Base-by-base conservation (phyloP, 495 filamentous ascomycete species). In the Penicillium lividum region DNA sequence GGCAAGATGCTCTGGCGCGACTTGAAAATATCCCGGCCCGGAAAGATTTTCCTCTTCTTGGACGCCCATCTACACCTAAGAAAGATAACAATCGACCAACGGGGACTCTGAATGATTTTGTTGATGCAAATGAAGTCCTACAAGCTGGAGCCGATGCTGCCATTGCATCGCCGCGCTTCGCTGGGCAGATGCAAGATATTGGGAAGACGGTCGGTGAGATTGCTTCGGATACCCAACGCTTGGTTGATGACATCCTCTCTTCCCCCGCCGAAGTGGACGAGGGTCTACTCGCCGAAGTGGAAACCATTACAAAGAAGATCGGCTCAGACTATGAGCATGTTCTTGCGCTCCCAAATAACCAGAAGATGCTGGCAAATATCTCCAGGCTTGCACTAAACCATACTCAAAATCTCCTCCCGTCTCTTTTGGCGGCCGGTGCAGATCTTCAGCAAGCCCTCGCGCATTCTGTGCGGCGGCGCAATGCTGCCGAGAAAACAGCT, bases 301-400 rank as follows among this genome's bases (percentile, higher is more conserved):
- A 92, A 67, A 86, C 90, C 0, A 77, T 98, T 54, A 84, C 86
- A 15, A 90, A 82, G 65, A 98, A 97, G 73, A 86, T 99, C 59
- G 83, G 84, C 16, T 90, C 89, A 1, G 95, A 98, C 68, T 90
- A 89, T 66, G 88, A 96, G 61, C 87, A 89, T 68, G 85, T 92
- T 4, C 73, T 90, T 16, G 81, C 81, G 6, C 84, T 92, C 48
- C 77, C 85, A 2, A 84, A 81, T 69, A 87, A 83, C 56, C 73
- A 82, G 42, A 91, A 90, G 59, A 88, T 90, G 34, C 77, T 92
- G 43, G 83, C 85, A 7, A 90, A 92, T 64, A 88, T 87, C 13
- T 96, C 92, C 30, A 92, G 92, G 69, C 89, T 91, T 63, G 94
- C 94, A 5, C 82, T 91, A 11, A 84, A 85, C 31, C 92, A 97